These are phyloP conservation scores for Colletotrichum sansevieriae DNA, from an alignment of 2,329 filamentous ascomycete genomes.

Conservation along the genomic window DNA sequence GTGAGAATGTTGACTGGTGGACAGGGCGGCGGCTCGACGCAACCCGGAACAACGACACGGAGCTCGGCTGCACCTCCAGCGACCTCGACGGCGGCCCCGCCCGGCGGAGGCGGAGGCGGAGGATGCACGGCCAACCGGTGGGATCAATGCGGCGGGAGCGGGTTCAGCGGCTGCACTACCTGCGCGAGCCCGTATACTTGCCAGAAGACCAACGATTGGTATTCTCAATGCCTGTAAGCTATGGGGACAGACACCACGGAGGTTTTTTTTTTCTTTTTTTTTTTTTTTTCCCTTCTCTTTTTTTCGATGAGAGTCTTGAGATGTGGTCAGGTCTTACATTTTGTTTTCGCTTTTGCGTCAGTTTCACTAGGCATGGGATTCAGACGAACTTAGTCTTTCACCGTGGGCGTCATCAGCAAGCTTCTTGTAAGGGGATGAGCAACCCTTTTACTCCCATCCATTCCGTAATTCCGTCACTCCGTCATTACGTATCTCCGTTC, in stretches of 20 bases:
- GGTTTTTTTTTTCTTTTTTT: too few species aligned
- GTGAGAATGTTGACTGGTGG: neutral
- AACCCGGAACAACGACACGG: slow-evolving; percentile 35
- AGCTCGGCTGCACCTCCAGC: slow-evolving; percentile 33
- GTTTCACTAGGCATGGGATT: too few species aligned
- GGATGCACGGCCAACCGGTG: slow-evolving; percentile 36
- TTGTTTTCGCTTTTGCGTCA: too few species aligned
- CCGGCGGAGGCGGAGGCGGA: slow-evolving; percentile 18
- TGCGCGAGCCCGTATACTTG: slow-evolving; percentile 41
- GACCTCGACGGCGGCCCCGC: slow-evolving; percentile 34
- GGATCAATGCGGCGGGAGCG: slow-evolving; percentile 44
- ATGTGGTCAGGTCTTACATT: too few species aligned
- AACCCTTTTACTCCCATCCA: too few species aligned
- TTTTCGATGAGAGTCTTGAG: too few species aligned
- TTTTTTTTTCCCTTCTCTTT: too few species aligned
- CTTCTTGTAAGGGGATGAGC: too few species aligned
- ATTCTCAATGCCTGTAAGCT: slow-evolving; percentile 42
- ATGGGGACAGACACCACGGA: too few species aligned
- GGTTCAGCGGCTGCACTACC: slow-evolving; percentile 35
- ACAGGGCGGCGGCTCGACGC: slow-evolving; percentile 22
- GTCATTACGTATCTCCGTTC: slow-evolving; percentile 19
- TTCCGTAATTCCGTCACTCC: slow-evolving; percentile 10
- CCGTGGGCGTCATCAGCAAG: too few species aligned
- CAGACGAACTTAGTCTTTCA: too few species aligned
- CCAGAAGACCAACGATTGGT: slow-evolving; percentile 38